Conservation (phyloP, 1,139 yeast species). For the Nakaseomyces bracarensis region DNA sequence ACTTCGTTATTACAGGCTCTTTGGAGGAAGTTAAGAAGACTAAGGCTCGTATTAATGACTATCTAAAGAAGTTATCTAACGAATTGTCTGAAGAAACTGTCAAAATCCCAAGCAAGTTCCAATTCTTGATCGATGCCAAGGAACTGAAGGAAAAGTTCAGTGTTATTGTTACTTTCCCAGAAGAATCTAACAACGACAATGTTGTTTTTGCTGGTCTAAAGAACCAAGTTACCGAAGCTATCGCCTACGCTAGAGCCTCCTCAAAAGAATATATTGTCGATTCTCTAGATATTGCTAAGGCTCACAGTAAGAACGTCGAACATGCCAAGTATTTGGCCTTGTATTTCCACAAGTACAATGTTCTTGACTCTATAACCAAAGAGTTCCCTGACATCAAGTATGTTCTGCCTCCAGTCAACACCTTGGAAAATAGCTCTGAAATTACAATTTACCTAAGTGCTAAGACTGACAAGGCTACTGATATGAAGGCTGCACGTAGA, state of each 20-base stretch:
- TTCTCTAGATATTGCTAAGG: slow-evolving; percentile 70
- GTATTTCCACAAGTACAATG: slow-evolving; percentile 47
- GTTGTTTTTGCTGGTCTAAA: slow-evolving; percentile 62
- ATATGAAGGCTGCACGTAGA: slow-evolving; percentile 50
- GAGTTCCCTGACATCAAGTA: slow-evolving; percentile 42
- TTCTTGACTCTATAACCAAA: slow-evolving; percentile 35
- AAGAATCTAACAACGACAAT: slow-evolving; percentile 33
- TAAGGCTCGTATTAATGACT: slow-evolving; percentile 36
- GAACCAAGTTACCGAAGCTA: slow-evolving; percentile 50
- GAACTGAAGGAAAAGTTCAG: slow-evolving; percentile 46
- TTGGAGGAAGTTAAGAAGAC: slow-evolving; percentile 28
- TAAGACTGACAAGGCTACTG: slow-evolving; percentile 34
- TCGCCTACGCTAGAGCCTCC: slow-evolving; percentile 45
- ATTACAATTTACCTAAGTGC: slow-evolving; percentile 42
- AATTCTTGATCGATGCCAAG: slow-evolving; percentile 40
- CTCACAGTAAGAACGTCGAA: slow-evolving; percentile 69
- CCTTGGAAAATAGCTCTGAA: slow-evolving; percentile 32
- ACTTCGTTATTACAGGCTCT: slow-evolving; percentile 32
- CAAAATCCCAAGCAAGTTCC: slow-evolving; percentile 44
- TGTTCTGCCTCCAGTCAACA: slow-evolving; percentile 44
- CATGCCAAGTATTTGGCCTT: slow-evolving; percentile 73
- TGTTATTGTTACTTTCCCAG: slow-evolving; percentile 59
- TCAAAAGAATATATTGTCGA: slow-evolving; percentile 53
- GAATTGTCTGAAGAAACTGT: slow-evolving; percentile 39
- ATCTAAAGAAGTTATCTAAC: slow-evolving; percentile 40